Evolutionary conservation across 768 basidiomycete species (phyloP), one percentile per base, ranked within the genome.

Genomic region (Punctularia strigosozonata): DNA sequence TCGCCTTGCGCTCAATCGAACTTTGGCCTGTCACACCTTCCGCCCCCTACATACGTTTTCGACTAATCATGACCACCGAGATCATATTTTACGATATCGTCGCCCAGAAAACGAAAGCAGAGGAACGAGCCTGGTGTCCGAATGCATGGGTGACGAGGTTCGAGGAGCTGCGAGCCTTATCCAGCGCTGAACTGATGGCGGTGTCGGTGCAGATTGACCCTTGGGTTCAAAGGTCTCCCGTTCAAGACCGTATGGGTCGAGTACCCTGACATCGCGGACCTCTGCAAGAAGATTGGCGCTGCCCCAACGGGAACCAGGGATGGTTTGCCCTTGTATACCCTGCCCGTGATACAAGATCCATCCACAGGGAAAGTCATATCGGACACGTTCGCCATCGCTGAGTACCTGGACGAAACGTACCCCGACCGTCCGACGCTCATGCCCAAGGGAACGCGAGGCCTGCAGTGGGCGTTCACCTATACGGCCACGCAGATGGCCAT

Each of bases 231-330:
- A 45, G 50, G 52, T 19, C 33, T 66, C 18, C 49, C 63, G 1
- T 68, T 68, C 53, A 62, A 57, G 46, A 73, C 72, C 4, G 59
- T 64, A 32, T 71, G 68, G 65, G 50, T 75, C 39, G 72, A 75
- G 41, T 69, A 62, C 43, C 66, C 66, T 3, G 69, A 76, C 38
- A 67, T 78, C 37, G 62, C 53, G 37, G 20, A 37, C 1, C 46
- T 53, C 33, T 52, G 52, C 49, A 57, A 57, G 39, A 53, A 62
- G 38, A 41, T 65, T 17, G 62, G 64, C 1, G 61, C 65, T 2
- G 39, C 48, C 1, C 60, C 68, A 8, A 66, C 63, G 0, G 31
- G 28, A 13, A 50, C 36, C n/a, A 53, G 54, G 20, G 59, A 65
- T 34, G 63, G 62, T 1, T 35, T 37, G 8, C 55, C 51, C 1